Evolutionary conservation across 495 filamentous ascomycete genomes (phyloP).

Genomic region (Aspergillus heteromorphus): DNA sequence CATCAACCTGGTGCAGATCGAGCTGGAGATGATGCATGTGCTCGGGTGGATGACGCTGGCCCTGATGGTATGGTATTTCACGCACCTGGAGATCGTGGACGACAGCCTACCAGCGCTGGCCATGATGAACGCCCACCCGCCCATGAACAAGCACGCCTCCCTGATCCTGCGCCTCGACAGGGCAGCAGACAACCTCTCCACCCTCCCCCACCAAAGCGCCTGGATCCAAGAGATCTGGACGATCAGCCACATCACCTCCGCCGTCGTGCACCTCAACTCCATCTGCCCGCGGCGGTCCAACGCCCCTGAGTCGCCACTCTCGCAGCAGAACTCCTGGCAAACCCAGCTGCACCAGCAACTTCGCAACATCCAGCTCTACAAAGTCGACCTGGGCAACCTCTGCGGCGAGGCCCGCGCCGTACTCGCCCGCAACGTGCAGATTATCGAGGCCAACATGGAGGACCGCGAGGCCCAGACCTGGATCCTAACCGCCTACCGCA

Average conservation of each 20-base stretch:
- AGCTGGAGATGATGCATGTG: background rate
- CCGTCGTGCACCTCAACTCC: background rate
- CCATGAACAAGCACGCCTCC: background rate
- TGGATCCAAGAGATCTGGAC: background rate
- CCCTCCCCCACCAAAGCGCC: background rate
- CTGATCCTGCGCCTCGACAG: background rate
- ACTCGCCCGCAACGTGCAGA: background rate
- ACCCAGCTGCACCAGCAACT: background rate
- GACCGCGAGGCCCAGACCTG: background rate
- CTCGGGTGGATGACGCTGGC: background rate
- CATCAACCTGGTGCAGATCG: background rate
- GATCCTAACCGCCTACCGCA: background rate
- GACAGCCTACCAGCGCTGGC: background rate
- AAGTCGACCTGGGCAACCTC: background rate
- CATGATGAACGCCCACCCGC: background rate
- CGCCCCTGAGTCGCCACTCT: background rate
- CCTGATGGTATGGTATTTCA: background rate
- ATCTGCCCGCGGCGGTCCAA: background rate
- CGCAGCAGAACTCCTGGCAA: background rate
- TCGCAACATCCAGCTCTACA: background rate
- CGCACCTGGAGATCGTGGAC: background rate
- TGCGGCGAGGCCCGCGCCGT: background rate
- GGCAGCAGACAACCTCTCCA: background rate
- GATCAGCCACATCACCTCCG: background rate
- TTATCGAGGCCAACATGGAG: background rate